Percentiles rank a stretch among this genome's conserved stretches.
Evolutionary conservation across 2,329 filamentous ascomycete genomes (phyloP).

Genomic region (Alternaria gaisen): DNA sequence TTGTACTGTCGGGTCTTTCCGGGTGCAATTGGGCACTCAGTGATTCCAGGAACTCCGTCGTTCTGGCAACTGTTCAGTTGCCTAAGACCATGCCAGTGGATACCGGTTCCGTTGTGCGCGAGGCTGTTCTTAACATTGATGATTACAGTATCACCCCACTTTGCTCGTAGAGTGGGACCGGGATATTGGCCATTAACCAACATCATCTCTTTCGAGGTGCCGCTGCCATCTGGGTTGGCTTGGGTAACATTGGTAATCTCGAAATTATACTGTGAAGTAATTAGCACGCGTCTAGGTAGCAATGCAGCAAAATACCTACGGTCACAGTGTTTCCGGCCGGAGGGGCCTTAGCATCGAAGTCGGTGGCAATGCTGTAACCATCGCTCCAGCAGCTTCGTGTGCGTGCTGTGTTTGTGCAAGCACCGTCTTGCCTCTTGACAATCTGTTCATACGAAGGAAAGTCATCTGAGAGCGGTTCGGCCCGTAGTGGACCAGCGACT

Average conservation of each 20-base stretch:
- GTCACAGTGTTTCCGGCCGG: slow-evolving; percentile 49
- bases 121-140: slow-evolving; percentile 53
- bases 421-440: slow-evolving; percentile 44
- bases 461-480: slow-evolving; percentile 17
- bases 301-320: slow-evolving; percentile 20
- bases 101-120: slow-evolving; percentile 58
- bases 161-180: slow-evolving; percentile 60
- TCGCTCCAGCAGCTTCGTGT: slow-evolving; percentile 55
- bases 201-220: slow-evolving; percentile 44
- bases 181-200: slow-evolving; percentile 68
- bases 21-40: slow-evolving; percentile 73
- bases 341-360: slow-evolving; percentile 56
- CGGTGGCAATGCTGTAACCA: slow-evolving; percentile 56
- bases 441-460: slow-evolving; percentile 27
- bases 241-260: slow-evolving; percentile 53
- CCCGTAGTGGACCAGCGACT: slow-evolving; percentile 36
- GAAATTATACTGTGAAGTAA: slow-evolving; percentile 46
- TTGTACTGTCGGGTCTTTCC: slow-evolving; percentile 65
- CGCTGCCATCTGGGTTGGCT: slow-evolving; percentile 52
- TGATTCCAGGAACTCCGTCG: slow-evolving; percentile 64
- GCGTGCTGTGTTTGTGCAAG: slow-evolving; percentile 52
- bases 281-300: slow-evolving; percentile 7
- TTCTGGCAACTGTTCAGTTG: slow-evolving; percentile 52
- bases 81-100: slow-evolving; percentile 63
- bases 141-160: slow-evolving; percentile 52